phyloP scores from a whole-genome alignment of 2,329 filamentous ascomycete genomes.

The Leptodontidium sp. region DNA sequence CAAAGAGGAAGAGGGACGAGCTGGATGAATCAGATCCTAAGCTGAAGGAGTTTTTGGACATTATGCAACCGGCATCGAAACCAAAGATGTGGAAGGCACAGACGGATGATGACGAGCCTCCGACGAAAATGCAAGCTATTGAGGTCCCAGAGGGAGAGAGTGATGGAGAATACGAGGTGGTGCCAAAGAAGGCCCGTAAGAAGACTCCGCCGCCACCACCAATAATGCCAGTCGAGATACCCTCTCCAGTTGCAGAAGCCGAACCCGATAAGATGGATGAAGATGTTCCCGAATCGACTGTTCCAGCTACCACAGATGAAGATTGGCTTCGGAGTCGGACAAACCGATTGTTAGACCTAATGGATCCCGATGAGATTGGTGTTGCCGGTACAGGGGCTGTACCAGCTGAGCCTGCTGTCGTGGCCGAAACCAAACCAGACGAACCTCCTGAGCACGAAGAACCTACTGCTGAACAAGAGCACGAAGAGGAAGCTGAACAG shows the following conservation, averaged over 20 bases:
- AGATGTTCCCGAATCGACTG: conserved; percentile 36
- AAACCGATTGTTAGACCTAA: conserved; percentile 82
- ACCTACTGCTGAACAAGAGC: conserved; percentile 30
- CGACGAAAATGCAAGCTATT: conserved; percentile 51
- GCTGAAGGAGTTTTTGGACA: conserved; percentile 83
- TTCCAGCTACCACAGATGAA: conserved; percentile 56
- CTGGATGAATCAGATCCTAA: conserved; percentile 74
- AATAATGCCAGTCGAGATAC: conserved; percentile 18
- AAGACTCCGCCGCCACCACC: conserved; percentile 33
- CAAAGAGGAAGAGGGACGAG: conserved; percentile 73
- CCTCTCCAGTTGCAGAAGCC: conserved; percentile 21
- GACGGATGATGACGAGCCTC: conserved; percentile 52
- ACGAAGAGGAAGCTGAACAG: conserved; percentile 41
- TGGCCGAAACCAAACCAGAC: conserved; percentile 27
- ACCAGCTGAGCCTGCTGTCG: conserved; percentile 26
- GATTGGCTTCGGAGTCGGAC: conserved; percentile 94
- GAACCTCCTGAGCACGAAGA: conserved; percentile 37
- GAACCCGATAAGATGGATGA: conserved; percentile 34
- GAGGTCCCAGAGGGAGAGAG: conserved; percentile 65
- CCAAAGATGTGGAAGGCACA: conserved; percentile 69
- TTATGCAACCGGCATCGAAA: conserved; percentile 77
- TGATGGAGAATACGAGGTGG: conserved; percentile 78
- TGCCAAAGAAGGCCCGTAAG: conserved; percentile 61
- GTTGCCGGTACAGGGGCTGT: conserved; percentile 34
- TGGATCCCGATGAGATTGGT: conserved; percentile 60